Conservation (phyloP, 2,329 filamentous ascomycete species). For the Botrytis squamosa region DNA sequence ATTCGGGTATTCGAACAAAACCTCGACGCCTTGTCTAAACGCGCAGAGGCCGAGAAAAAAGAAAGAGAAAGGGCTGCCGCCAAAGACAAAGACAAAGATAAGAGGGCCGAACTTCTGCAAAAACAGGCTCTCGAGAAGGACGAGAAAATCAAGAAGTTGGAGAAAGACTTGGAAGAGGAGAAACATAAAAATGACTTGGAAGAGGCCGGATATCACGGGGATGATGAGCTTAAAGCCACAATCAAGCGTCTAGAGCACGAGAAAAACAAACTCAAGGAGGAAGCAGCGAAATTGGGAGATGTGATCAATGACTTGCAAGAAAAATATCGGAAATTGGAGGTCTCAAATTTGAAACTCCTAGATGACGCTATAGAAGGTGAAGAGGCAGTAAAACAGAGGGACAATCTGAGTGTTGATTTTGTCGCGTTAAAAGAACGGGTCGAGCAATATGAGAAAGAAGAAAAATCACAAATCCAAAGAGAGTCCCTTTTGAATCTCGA, state of each 20-base stretch:
- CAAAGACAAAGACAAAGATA: not conserved
- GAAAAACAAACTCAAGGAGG: not conserved
- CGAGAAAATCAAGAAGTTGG: not conserved
- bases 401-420: no score
- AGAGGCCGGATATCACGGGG: not conserved
- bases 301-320: accelerated
- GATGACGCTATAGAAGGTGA: accelerated
- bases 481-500: accelerated
- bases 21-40: not conserved
- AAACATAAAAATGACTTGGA: not conserved
- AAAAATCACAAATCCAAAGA: not conserved
- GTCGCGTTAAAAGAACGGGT: no score
- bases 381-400: not conserved
- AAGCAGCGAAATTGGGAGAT: not conserved
- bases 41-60: not conserved
- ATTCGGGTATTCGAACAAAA: not conserved
- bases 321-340: not conserved
- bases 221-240: not conserved
- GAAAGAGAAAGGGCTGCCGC: not conserved
- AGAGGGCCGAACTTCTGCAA: not conserved
- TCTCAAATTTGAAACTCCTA: not conserved
- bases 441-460: not conserved
- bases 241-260: not conserved
- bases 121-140: not conserved
- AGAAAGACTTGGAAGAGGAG: not conserved